A percentile compares a stretch with the other conserved stretches of the same genome.
Evolutionary conservation across 1,284 basidiomycete genomes (phyloP).

Genomic region (Papiliotrema nemorosa): DNA sequence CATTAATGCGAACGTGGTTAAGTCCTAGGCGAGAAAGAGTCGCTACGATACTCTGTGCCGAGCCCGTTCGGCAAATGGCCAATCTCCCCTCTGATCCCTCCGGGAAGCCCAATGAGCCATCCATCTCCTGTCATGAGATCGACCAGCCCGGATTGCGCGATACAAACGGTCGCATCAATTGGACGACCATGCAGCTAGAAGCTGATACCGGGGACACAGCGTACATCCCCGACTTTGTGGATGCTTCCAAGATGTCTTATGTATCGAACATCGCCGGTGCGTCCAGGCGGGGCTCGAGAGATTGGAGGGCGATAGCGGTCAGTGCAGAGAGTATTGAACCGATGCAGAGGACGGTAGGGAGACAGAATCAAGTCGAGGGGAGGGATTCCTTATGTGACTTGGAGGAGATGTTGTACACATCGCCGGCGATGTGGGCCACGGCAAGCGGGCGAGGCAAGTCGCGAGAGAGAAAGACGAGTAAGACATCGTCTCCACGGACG

Average conservation of each 20-base stretch:
- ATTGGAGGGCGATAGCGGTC: not conserved
- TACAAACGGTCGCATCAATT: too few relatives aligned
- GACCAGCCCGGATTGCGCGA: too few relatives aligned
- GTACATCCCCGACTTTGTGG: not conserved
- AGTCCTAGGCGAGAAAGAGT: slow-evolving; percentile 2
- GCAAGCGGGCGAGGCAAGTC: too few relatives aligned
- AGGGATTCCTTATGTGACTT: not conserved
- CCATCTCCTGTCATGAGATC: not conserved
- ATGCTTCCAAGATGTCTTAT: not conserved
- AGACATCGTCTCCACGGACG: too few relatives aligned
- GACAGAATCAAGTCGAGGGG: not conserved
- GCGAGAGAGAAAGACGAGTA: too few relatives aligned
- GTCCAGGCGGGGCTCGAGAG: not conserved
- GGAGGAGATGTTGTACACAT: not conserved
- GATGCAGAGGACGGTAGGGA: not conserved
- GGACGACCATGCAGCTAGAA: not conserved
- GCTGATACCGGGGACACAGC: not conserved
- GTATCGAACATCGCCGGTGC: not conserved
- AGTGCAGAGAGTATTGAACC: not conserved
- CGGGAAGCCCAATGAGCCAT: not conserved
- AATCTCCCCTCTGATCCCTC: not conserved
- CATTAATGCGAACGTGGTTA: not conserved
- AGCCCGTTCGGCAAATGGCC: not conserved
- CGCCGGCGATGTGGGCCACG: not conserved
- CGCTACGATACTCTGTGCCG: not conserved